Evolutionary conservation across 345 rosid species (phyloP), one percentile per base, ranked within the genome.

Genomic region (Stellera chamaejasme): DNA sequence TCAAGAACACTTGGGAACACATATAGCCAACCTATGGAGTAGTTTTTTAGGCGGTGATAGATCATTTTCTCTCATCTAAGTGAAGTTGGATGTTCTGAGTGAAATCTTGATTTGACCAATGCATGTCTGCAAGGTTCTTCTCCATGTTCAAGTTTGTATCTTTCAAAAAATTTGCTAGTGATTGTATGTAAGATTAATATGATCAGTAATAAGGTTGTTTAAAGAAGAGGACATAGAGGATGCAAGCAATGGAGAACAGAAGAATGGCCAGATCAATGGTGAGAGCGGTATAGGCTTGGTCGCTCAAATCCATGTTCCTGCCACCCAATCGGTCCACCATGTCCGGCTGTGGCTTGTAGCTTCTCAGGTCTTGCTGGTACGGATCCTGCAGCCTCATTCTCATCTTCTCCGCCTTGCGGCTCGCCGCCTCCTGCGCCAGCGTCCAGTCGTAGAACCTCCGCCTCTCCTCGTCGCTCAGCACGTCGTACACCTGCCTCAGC

Each of bases 391-490:
- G 57, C 32, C 70, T 83, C 75, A 81, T 76, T 46, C 76, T 85
- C 88, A 85, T 64, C 52, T 85, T 81, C 78, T 88, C 90, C 6
- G 84, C 90, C 69, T 91, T 78, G 2, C 86, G 79, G 59, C 98
- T 91, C 0, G 92, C 95, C 0, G 79, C 83, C 54, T 91, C 98
- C 56, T 91, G 98, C 5, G 92, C 98, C 0, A 91, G 74, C 10
- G 96, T 82, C 98, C 98, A 91, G 48, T 91, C 95, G 32, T 91
- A 91, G 59, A 91, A 91, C 53, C 63, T 72, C 2, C 98, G 71
- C 11, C 73, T 79, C 84, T 88, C 92, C 2, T 60, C 76, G 10
- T 79, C 54, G 78, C 95, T 82, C 44, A 91, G 36, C 41, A 77
- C 86, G 46, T 80, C 72, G 23, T 91, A 88, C 3, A 88, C 69